phyloP scores from a whole-genome alignment of 345 rosid genomes.

The Cardamine resedifolia region DNA sequence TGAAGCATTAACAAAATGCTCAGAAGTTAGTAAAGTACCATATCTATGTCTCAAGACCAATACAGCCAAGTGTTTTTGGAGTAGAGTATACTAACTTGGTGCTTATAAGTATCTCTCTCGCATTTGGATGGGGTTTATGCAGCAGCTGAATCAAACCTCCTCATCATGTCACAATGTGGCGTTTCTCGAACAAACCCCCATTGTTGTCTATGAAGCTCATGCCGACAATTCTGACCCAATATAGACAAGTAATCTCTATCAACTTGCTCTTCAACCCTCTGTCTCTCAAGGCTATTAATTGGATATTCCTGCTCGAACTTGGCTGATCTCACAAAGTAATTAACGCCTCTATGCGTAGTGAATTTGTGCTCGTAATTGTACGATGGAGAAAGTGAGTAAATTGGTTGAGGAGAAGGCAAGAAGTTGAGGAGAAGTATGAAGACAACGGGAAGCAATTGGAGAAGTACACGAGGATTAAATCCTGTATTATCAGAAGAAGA shows the following conservation, averaged over 20 bases:
- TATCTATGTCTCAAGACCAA: background rate
- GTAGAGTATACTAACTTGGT: constrained; percentile 32
- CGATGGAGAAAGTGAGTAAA: constrained; percentile 63
- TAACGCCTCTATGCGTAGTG: constrained; percentile 67
- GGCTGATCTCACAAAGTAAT: constrained; percentile 72
- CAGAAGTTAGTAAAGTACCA: constrained; percentile 14
- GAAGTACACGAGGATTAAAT: constrained; percentile 55
- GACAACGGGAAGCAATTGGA: constrained; percentile 78
- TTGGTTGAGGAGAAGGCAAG: constrained; percentile 72
- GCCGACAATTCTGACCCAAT: constrained; percentile 75
- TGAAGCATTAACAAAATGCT: constrained; percentile 19
- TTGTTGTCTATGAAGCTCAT: constrained; percentile 78
- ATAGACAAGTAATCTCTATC: constrained; percentile 73
- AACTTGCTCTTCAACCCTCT: constrained; percentile 56
- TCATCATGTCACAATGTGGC: constrained; percentile 80
- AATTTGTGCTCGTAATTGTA: constrained; percentile 72
- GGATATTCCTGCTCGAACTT: constrained; percentile 85
- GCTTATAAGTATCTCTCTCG: background rate
- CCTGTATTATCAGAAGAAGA: constrained; percentile 48
- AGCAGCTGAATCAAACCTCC: constrained; percentile 53
- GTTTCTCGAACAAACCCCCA: constrained; percentile 88
- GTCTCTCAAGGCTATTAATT: constrained; percentile 47
- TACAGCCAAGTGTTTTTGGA: constrained; percentile 27
- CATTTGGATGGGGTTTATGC: constrained; percentile 14
- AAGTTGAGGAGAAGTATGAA: constrained; percentile 71